Percentiles rank a stretch among this genome's conserved stretches.
phyloP scores from a whole-genome alignment of 192 early-diverging fungal genomes.

The Coemansia sp. region DNA sequence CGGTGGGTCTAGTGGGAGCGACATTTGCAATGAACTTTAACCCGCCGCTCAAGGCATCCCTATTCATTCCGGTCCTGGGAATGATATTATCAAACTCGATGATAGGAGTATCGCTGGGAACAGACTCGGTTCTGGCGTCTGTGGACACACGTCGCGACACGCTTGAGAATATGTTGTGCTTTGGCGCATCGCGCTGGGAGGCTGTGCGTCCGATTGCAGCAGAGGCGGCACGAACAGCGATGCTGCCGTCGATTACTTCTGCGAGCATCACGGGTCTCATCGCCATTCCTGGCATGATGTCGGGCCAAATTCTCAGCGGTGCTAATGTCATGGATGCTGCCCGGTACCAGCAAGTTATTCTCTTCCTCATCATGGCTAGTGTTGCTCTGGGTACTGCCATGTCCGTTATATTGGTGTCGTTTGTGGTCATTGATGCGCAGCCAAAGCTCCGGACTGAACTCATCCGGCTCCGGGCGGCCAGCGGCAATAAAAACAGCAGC shows the following conservation, averaged over 20 bases:
- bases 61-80: slow-evolving; percentile 83
- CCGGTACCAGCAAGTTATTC: slow-evolving; percentile 81
- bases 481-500: slow-evolving; percentile 5
- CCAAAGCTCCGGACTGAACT: slow-evolving; percentile 41
- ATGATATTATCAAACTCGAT: slow-evolving; percentile 87
- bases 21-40: slow-evolving; percentile 70
- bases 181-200: slow-evolving; percentile 87
- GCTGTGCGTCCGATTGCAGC: slow-evolving; percentile 71
- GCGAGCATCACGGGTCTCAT: slow-evolving; percentile 82
- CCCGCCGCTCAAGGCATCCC: slow-evolving; percentile 67
- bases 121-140: slow-evolving; percentile 61
- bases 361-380: slow-evolving; percentile 84
- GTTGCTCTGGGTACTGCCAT: slow-evolving; percentile 65
- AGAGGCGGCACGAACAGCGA: slow-evolving; percentile 73
- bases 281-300: slow-evolving; percentile 91
- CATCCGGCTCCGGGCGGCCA: slow-evolving; percentile 8
- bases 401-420: slow-evolving; percentile 29
- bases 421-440: slow-evolving; percentile 38
- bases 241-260: slow-evolving; percentile 80
- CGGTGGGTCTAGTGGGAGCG: slow-evolving; percentile 25
- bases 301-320: slow-evolving; percentile 84
- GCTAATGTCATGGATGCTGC: slow-evolving; percentile 76
- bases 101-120: slow-evolving; percentile 69
- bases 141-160: slow-evolving; percentile 54
- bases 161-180: slow-evolving; percentile 67